Conservation (phyloP, 306 rosid genomes). For the Gastrolobium villosum region DNA sequence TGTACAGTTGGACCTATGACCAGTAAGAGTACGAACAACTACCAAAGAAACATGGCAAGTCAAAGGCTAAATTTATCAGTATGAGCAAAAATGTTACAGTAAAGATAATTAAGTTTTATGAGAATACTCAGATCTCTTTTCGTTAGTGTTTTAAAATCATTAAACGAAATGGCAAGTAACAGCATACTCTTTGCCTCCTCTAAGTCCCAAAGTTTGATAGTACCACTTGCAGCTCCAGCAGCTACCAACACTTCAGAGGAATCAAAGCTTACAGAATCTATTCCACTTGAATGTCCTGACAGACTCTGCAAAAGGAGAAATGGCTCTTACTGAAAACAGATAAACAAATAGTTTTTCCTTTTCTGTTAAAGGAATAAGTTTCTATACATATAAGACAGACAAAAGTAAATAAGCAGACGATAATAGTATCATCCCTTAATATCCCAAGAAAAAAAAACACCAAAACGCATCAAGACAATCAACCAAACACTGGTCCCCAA, state of each 20-base stretch:
- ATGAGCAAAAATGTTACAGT: neutral
- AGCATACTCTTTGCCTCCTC: conserved; percentile 98
- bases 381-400: neutral
- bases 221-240: conserved; percentile 99
- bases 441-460: conserved; percentile 17
- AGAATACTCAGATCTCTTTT: conserved; percentile 26
- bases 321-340: conserved; percentile 41
- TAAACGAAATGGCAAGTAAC: conserved; percentile 49
- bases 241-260: conserved; percentile 97
- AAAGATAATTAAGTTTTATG: conserved; percentile 14
- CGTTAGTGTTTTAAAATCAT: conserved; percentile 10
- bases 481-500: conserved; percentile 25
- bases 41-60: conserved; percentile 44
- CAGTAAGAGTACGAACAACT: conserved; percentile 99
- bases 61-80: conserved; percentile 31
- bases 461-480: conserved; percentile 19
- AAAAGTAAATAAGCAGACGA: conserved; percentile 20
- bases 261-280: conserved; percentile 97
- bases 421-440: conserved; percentile 4
- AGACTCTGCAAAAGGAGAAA: conserved; percentile 78
- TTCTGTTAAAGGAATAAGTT: conserved; percentile 1
- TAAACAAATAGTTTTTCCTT: conserved; percentile 13
- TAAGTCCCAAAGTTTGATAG: conserved; percentile 98
- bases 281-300: conserved; percentile 98
- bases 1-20: conserved; percentile 98